These are phyloP conservation scores for Calonectria pseudoturangicola DNA, from an alignment of 2,329 filamentous ascomycete genomes.

Conservation along the genomic window DNA sequence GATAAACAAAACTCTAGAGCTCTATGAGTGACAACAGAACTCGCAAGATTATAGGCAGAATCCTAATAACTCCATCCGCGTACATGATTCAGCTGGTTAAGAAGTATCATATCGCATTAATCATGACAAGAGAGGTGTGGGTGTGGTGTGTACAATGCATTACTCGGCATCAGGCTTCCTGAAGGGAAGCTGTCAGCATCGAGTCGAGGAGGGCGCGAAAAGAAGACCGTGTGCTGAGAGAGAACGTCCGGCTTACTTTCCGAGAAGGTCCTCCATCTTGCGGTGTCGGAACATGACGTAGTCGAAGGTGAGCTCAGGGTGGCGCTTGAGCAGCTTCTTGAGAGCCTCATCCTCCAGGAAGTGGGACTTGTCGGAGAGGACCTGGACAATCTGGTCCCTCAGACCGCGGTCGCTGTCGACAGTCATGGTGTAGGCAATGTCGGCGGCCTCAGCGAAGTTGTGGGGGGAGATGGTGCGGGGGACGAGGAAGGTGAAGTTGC, in stretches of 20 bases:
- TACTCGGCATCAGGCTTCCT: neutral
- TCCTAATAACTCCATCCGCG: conserved; percentile 32
- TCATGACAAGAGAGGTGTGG: neutral
- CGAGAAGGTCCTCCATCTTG: neutral
- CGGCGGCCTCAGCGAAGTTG: conserved; percentile 33
- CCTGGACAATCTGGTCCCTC: conserved; percentile 30
- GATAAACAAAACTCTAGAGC: conserved; percentile 32
- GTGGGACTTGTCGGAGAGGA: conserved; percentile 8
- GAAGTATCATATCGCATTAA: conserved; percentile 18
- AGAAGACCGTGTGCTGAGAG: neutral
- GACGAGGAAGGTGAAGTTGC: conserved; percentile 32
- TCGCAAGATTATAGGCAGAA: conserved; percentile 34
- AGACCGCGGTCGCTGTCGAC: conserved; percentile 29
- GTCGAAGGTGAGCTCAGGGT: conserved; percentile 30
- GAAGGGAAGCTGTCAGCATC: neutral
- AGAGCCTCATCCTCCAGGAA: conserved; percentile 34
- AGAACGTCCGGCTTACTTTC: neutral
- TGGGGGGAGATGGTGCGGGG: conserved; percentile 29
- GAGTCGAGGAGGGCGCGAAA: neutral
- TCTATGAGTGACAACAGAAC: conserved; percentile 45
- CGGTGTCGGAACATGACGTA: conserved; percentile 33
- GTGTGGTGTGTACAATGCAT: neutral
- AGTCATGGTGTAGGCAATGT: conserved; percentile 35
- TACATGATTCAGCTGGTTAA: neutral
- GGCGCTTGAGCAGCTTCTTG: conserved; percentile 35